Evolutionary conservation across 2,329 filamentous ascomycete genomes (phyloP).

Genomic region (Aspergillus sp.): DNA sequence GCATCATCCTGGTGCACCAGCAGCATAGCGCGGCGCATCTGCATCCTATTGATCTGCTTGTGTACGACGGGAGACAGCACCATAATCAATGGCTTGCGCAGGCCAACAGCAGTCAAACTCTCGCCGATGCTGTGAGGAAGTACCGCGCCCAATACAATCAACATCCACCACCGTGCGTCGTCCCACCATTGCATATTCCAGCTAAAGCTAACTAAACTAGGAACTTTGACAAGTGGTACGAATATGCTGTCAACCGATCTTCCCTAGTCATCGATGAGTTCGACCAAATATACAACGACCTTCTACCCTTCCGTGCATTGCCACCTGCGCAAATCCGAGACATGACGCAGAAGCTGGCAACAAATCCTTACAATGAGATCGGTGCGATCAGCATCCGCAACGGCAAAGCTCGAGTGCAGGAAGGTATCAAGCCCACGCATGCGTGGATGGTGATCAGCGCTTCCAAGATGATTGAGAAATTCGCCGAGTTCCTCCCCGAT

Average conservation of each 20-base stretch:
- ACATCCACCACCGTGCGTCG: slow-evolving; percentile 56
- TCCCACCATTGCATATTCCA: not conserved
- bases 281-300: slow-evolving; percentile 60
- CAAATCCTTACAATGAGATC: slow-evolving; percentile 57
- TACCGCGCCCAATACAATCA: slow-evolving; percentile 57
- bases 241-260: slow-evolving; percentile 55
- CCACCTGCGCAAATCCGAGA: slow-evolving; percentile 54
- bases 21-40: slow-evolving; percentile 44
- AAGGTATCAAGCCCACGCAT: slow-evolving; percentile 57
- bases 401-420: slow-evolving; percentile 53
- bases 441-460: slow-evolving; percentile 61
- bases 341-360: slow-evolving; percentile 55
- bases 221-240: slow-evolving; percentile 62
- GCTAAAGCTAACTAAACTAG: slow-evolving; percentile 25
- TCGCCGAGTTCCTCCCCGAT: slow-evolving; percentile 58
- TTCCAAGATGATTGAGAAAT: slow-evolving; percentile 56
- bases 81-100: slow-evolving; percentile 54
- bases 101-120: slow-evolving; percentile 50
- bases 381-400: slow-evolving; percentile 59
- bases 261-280: slow-evolving; percentile 62
- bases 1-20: slow-evolving; percentile 43
- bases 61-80: slow-evolving; percentile 51
- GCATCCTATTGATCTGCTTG: slow-evolving; percentile 60
- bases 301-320: slow-evolving; percentile 59
- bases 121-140: slow-evolving; percentile 53